Conservation (phyloP, 2,329 filamentous ascomycete species). For the Ophiobolus disseminans region DNA sequence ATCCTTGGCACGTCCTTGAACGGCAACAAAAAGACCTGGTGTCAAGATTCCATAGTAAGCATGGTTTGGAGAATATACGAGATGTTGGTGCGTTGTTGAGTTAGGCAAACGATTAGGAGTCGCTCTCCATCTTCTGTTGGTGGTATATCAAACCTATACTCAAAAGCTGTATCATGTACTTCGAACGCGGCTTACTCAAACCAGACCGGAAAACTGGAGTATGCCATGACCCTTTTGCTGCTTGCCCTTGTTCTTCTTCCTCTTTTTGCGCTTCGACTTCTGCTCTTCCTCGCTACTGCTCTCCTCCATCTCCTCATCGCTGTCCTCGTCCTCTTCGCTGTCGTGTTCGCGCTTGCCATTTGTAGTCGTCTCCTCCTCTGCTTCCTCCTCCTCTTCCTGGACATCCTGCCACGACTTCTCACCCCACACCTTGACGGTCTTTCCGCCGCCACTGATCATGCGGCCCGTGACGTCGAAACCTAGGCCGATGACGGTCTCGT, state of each 20-base stretch:
- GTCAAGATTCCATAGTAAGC: no score
- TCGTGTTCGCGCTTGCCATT: constrained; percentile 36
- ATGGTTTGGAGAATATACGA: no score
- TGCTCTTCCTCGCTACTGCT: constrained; percentile 56
- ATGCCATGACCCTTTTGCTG: constrained; percentile 44
- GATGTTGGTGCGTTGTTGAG: no score
- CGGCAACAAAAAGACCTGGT: no score
- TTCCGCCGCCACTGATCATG: constrained; percentile 88
- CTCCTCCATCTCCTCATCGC: constrained; percentile 49
- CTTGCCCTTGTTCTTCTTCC: constrained; percentile 49
- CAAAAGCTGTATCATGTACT: no score
- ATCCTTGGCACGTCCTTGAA: no score
- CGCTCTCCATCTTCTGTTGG: no score
- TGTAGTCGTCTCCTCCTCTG: constrained; percentile 49
- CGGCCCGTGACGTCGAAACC: constrained; percentile 85
- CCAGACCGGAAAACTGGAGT: constrained; percentile 45
- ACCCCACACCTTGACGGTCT: constrained; percentile 87
- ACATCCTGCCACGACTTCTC: constrained; percentile 66
- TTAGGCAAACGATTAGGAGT: no score
- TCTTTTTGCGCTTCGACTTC: constrained; percentile 54
- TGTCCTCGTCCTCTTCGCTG: constrained; percentile 57
- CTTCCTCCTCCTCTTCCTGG: constrained; percentile 55
- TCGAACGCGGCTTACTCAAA: constrained; percentile 24
- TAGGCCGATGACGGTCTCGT: constrained; percentile 80
- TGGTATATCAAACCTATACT: no score